Percentiles rank a stretch among this genome's conserved stretches.
These are phyloP conservation scores for Aspergillus uvarum DNA, from an alignment of 2,329 filamentous ascomycete species.

Conservation along the genomic window DNA sequence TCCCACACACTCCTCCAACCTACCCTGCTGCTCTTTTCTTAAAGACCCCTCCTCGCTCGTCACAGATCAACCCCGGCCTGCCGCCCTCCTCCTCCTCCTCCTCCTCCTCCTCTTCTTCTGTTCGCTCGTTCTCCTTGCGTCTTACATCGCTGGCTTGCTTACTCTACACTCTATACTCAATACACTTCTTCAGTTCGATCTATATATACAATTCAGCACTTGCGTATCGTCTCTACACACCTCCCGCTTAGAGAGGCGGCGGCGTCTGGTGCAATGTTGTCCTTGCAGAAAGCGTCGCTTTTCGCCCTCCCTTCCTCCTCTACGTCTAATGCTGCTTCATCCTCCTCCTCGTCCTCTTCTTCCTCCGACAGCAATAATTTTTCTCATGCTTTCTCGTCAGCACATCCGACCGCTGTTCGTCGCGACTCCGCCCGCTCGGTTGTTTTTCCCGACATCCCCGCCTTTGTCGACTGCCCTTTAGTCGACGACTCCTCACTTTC, in stretches of 20 bases:
- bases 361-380: conserved; percentile 17
- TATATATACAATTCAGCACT: background rate
- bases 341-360: conserved; percentile 20
- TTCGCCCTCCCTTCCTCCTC: conserved; percentile 25
- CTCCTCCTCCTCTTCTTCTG: background rate
- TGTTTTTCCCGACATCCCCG: conserved; percentile 26
- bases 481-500: conserved; percentile 31
- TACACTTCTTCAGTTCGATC: background rate
- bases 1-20: background rate
- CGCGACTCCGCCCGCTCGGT: conserved; percentile 25
- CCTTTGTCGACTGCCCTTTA: conserved; percentile 25
- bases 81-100: background rate
- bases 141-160: background rate
- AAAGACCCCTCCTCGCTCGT: background rate
- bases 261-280: conserved; percentile 37
- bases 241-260: conserved; percentile 8
- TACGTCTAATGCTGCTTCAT: conserved; percentile 19
- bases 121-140: background rate
- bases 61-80: background rate
- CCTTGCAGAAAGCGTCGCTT: conserved; percentile 37
- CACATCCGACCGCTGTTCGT: conserved; percentile 13
- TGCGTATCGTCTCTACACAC: background rate
- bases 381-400: conserved; percentile 11
- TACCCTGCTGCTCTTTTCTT: background rate
- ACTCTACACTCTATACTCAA: background rate